Evolutionary conservation across 345 rosid genomes (phyloP).

Genomic region (Citrus hindsii): DNA sequence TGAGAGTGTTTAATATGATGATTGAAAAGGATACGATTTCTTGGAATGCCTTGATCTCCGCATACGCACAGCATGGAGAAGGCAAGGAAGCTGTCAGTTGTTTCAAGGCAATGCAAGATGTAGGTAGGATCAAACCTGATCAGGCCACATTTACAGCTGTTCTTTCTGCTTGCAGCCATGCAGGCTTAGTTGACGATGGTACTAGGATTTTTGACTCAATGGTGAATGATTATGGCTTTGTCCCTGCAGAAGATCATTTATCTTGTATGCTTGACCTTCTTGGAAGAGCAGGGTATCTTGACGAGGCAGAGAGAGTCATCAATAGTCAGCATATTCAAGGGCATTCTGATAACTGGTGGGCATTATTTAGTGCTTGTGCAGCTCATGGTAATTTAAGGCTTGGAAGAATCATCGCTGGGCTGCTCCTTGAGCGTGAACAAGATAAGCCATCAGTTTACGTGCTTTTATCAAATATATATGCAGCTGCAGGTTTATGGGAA

Average conservation of each 20-base stretch:
- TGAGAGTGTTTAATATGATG: slow-evolving; percentile 47
- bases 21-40: slow-evolving; percentile 49
- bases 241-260: slow-evolving; percentile 56
- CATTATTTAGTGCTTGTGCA: slow-evolving; percentile 75
- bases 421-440: slow-evolving; percentile 52
- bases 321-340: slow-evolving; percentile 27
- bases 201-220: slow-evolving; percentile 48
- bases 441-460: slow-evolving; percentile 55
- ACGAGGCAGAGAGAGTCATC: slow-evolving; percentile 52
- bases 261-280: slow-evolving; percentile 74
- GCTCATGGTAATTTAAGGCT: slow-evolving; percentile 64
- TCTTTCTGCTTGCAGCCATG: slow-evolving; percentile 80
- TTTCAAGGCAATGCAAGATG: slow-evolving; percentile 46
- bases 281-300: slow-evolving; percentile 73
- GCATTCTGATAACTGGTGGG: slow-evolving; percentile 50
- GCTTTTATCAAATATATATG: slow-evolving; percentile 66
- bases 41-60: slow-evolving; percentile 74
- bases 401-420: slow-evolving; percentile 48
- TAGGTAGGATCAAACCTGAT: slow-evolving; percentile 40
- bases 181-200: slow-evolving; percentile 62
- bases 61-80: slow-evolving; percentile 67
- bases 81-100: slow-evolving; percentile 53
- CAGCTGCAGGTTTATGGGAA: slow-evolving; percentile 75
- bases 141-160: slow-evolving; percentile 55
- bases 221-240: slow-evolving; percentile 36